phyloP scores from a whole-genome alignment of 1,139 yeast genomes.

The Yamadazyma spencermartinsiae region DNA sequence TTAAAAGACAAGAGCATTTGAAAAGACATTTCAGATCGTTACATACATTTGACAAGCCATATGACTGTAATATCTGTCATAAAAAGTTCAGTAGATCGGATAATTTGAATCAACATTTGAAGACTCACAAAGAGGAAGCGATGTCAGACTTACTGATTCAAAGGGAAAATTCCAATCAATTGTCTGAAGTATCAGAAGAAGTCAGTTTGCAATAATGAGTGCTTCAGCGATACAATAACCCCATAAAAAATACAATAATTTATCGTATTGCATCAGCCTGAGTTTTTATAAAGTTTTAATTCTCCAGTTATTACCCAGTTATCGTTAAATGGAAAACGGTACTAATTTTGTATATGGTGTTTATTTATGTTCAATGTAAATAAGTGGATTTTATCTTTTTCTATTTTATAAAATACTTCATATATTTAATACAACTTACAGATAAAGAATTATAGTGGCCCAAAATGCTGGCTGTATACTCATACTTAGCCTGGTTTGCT shows the following conservation, averaged over 20 bases:
- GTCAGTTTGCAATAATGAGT: neutral
- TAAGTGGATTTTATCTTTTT: neutral
- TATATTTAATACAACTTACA: too few relatives aligned
- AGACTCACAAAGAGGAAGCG: constrained; percentile 57
- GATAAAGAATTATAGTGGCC: too few relatives aligned
- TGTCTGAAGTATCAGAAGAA: constrained; percentile 5
- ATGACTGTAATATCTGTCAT: constrained; percentile 65
- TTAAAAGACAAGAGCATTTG: constrained; percentile 77
- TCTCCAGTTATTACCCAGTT: too few relatives aligned
- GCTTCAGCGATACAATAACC: too few relatives aligned
- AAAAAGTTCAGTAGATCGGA: constrained; percentile 77
- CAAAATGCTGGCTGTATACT: too few relatives aligned
- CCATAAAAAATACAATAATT: too few relatives aligned
- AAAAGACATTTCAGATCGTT: constrained; percentile 75
- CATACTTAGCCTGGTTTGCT: too few relatives aligned
- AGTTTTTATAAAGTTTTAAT: too few relatives aligned
- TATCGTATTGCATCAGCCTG: too few relatives aligned
- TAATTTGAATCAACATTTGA: constrained; percentile 73
- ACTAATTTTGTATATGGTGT: neutral
- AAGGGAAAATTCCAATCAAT: constrained; percentile 3
- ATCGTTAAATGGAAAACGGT: too few relatives aligned
- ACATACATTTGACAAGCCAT: constrained; percentile 76
- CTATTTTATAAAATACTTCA: too few relatives aligned
- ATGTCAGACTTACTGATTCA: constrained; percentile 8
- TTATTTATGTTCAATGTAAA: neutral